Evolutionary conservation across 257 asterid species (phyloP).

Genomic region (Penstemon newberryi): DNA sequence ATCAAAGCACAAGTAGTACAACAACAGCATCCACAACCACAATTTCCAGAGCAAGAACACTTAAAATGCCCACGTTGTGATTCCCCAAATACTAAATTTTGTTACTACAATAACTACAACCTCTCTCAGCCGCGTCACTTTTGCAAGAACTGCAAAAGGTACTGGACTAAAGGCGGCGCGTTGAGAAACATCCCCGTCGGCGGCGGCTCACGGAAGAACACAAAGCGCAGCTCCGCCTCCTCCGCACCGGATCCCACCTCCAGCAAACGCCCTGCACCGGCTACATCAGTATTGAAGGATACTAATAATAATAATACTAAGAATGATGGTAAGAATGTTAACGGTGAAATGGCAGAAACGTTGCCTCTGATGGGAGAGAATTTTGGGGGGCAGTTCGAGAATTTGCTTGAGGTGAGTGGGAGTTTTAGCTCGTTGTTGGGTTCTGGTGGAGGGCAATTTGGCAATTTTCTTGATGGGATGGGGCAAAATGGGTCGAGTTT

Average conservation of each 20-base stretch:
- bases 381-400: constrained; percentile 42
- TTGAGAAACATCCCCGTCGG: constrained; percentile 90
- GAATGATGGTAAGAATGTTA: neutral
- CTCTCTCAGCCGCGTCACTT: constrained; percentile 98
- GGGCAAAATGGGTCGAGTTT: constrained; percentile 45
- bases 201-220: constrained; percentile 75
- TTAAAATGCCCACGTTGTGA: constrained; percentile 87
- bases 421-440: constrained; percentile 57
- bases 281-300: neutral
- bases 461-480: constrained; percentile 50
- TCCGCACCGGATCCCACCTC: constrained; percentile 26
- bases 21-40: constrained; percentile 40
- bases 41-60: constrained; percentile 81
- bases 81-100: constrained; percentile 81
- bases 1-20: constrained; percentile 42
- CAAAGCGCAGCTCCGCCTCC: constrained; percentile 56
- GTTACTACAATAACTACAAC: constrained; percentile 91
- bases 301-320: neutral
- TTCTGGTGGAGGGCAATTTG: constrained; percentile 57
- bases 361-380: constrained; percentile 39
- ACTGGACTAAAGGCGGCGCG: constrained; percentile 98
- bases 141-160: constrained; percentile 78
- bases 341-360: constrained; percentile 33
- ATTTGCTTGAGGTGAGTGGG: constrained; percentile 40
- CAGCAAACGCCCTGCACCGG: constrained; percentile 32